Base-by-base conservation (phyloP, 2,329 filamentous ascomycete species). In the Diaporthe helianthi region DNA sequence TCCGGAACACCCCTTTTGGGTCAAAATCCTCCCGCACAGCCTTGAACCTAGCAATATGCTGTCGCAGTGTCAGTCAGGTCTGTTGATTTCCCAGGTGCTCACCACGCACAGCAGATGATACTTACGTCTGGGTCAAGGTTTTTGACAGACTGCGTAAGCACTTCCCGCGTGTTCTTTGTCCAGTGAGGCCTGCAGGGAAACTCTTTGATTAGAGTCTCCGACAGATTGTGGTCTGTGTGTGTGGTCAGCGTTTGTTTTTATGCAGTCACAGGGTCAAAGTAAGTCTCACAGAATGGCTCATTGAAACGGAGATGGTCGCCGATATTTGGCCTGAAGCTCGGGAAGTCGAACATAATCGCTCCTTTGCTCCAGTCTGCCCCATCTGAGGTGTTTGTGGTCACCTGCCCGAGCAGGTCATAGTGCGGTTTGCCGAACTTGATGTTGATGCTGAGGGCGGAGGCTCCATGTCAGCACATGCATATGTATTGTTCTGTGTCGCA, bases 311-410 rank as follows among this genome's bases (percentile, higher is more conserved):
- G 76, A 5, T 80, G 75, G 67, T 86, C 83, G 1, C 84, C 84
- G 10, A 80, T 73, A 2, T 74, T 80, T 0, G 84, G 83, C 63
- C 81, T 78, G 74, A 82, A 86, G 24, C 77, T 80, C 2, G 84
- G 84, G 72, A 86, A 86, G 73, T 86, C 84, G 71, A 86, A 83
- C 84, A 86, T 86, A 73, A 86, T 84, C 24, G 81, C 80, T 2
- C 84, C 84, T 74, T 84, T 81, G 63, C 74, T 77, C 83, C 83
- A 86, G 73, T 86, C 84, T 8, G 79, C 81, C 4, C 81, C 81
- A 68, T 85, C 84, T 1, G 78, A 78, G 9, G 84, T 85, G 72
- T 80, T 79, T 65, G 81, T 81, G 12, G 83, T 85, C 19, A 82
- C 81, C 75, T 86, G 84, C 17, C 84, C 84, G 9, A 86, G 75